Evolutionary conservation across 2,329 filamentous ascomycete species (phyloP).

Genomic region (Claviceps lovelessii): DNA sequence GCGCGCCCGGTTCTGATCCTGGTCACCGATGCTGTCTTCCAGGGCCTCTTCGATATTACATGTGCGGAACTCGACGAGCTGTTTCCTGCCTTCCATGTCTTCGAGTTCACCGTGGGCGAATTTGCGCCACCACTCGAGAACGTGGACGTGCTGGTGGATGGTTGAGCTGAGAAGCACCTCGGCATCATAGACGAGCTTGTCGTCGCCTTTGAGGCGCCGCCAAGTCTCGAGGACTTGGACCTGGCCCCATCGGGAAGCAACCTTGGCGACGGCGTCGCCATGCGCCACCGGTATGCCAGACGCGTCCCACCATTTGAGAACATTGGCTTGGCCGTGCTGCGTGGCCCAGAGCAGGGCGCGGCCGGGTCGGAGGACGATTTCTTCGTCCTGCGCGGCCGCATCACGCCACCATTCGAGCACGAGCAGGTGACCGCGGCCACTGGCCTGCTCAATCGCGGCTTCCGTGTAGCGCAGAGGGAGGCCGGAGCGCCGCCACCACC

Average conservation of each 20-base stretch:
- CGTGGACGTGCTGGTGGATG: constrained; percentile 68
- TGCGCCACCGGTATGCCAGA: constrained; percentile 68
- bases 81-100: constrained; percentile 38
- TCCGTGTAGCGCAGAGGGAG: constrained; percentile 76
- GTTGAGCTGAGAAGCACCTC: constrained; percentile 78
- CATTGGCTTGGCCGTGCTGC: constrained; percentile 63
- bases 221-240: constrained; percentile 73
- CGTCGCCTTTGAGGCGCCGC: constrained; percentile 54
- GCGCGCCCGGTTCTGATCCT: constrained; percentile 53
- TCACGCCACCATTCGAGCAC: constrained; percentile 91
- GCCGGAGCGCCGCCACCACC: constrained; percentile 72
- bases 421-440: constrained; percentile 65
- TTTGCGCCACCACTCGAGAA: constrained; percentile 85
- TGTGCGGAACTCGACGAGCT: constrained; percentile 81
- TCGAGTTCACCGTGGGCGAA: constrained; percentile 43
- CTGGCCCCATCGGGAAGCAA: constrained; percentile 73
- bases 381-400: constrained; percentile 44
- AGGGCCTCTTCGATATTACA: constrained; percentile 92
- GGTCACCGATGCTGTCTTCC: constrained; percentile 61
- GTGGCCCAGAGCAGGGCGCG: constrained; percentile 73
- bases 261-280: constrained; percentile 67
- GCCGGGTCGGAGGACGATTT: constrained; percentile 57
- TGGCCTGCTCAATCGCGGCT: constrained; percentile 74
- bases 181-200: constrained; percentile 58
- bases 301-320: constrained; percentile 77